Conservation (phyloP, 805 yeast species). For the Candida pseudofarinosa region DNA sequence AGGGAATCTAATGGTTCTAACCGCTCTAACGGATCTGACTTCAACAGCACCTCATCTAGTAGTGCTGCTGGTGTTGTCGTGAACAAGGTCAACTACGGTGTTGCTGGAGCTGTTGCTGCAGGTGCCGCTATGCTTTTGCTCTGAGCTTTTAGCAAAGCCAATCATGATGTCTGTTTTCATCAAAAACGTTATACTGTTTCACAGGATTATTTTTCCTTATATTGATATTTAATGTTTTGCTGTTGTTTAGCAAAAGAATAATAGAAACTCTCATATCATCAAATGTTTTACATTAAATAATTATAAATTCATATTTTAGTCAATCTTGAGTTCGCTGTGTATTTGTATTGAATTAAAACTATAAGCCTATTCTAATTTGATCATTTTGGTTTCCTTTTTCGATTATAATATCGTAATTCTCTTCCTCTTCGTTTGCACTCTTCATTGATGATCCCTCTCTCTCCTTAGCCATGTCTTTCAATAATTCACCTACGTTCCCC, state of each 20-base stretch:
- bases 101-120: constrained; percentile 45
- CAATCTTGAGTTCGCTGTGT: neutral
- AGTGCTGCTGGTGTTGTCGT: constrained; percentile 15
- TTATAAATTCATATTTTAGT: neutral
- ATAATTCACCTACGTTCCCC: constrained; percentile 27
- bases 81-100: constrained; percentile 23
- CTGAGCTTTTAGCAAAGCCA: too few species aligned
- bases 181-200: too few species aligned
- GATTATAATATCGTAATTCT: too few species aligned
- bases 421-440: too few species aligned
- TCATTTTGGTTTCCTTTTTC: too few species aligned
- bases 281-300: neutral
- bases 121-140: constrained; percentile 47
- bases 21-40: neutral
- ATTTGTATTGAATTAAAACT: too few species aligned
- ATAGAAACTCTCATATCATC: neutral
- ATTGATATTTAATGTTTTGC: neutral
- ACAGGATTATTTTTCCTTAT: neutral
- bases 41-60: constrained; percentile 4
- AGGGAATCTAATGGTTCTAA: constrained; percentile 17
- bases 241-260: neutral
- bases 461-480: too few species aligned
- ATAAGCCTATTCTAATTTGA: too few species aligned
- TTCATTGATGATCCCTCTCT: too few species aligned
- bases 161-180: neutral